Percentiles rank a stretch among this genome's conserved stretches.
Conservation (phyloP, 352 stramenopile species). For the Globisporangium abappressorium region DNA sequence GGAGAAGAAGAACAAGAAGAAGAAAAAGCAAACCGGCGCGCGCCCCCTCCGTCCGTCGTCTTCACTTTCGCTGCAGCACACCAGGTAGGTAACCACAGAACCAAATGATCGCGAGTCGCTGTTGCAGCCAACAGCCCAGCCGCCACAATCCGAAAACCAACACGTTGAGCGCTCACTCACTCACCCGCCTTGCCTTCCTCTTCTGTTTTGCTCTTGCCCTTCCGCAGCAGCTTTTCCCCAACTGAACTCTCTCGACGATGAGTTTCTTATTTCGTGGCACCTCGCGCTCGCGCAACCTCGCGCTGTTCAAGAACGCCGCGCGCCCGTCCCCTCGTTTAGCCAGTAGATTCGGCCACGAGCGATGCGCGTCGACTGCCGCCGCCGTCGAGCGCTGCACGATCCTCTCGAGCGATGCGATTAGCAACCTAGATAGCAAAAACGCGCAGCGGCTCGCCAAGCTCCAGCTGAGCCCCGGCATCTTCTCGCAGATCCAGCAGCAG, state of each 20-base stretch:
- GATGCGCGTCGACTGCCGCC: conserved; percentile 36
- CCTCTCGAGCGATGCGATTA: conserved; percentile 33
- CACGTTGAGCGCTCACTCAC: conserved; percentile 4
- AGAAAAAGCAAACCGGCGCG: conserved; percentile 2
- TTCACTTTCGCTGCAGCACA: background rate
- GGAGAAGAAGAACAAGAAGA: background rate
- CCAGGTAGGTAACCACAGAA: background rate
- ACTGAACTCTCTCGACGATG: conserved; percentile 25
- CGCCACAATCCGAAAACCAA: conserved; percentile 12
- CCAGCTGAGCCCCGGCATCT: conserved; percentile 51
- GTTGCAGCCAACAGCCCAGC: background rate
- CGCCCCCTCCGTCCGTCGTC: background rate
- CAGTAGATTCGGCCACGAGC: conserved; percentile 65
- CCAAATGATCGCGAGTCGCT: background rate
- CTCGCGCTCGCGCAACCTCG: conserved; percentile 20
- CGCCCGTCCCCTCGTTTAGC: conserved; percentile 27
- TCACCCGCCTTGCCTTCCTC: background rate
- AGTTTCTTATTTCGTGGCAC: conserved; percentile 39
- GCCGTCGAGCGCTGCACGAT: conserved; percentile 33
- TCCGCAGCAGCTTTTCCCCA: conserved; percentile 5
- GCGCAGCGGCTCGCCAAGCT: conserved; percentile 43
- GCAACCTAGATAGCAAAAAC: conserved; percentile 25
- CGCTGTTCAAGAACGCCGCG: conserved; percentile 33
- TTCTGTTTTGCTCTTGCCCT: background rate
- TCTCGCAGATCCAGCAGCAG: conserved; percentile 46